These are phyloP conservation scores for Argentina anserina DNA, from an alignment of 306 rosid species.

Conservation along the genomic window DNA sequence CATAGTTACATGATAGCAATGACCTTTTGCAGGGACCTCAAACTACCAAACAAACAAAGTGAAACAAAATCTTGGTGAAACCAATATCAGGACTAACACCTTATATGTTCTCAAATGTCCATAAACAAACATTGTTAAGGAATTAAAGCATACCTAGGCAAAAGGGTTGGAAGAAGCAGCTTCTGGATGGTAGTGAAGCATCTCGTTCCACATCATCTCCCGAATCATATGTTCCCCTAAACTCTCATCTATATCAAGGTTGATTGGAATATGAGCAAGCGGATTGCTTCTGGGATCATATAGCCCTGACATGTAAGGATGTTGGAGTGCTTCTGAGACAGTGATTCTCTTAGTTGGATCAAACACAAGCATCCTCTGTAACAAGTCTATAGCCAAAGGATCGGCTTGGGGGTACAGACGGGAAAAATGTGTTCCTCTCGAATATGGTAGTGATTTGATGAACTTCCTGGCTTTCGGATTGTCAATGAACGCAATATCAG, in stretches of 20 bases:
- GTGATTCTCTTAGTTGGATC: conserved; percentile 83
- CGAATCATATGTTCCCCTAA: conserved; percentile 52
- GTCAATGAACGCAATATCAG: conserved; percentile 59
- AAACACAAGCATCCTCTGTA: conserved; percentile 76
- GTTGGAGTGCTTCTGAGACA: conserved; percentile 72
- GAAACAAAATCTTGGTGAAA: conserved; percentile 27
- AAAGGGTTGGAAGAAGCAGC: conserved; percentile 29
- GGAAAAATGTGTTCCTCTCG: conserved; percentile 54
- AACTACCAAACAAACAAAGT: conserved; percentile 9
- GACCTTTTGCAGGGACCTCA: conserved; percentile 15
- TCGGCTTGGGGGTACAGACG: conserved; percentile 67
- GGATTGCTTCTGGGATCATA: conserved; percentile 56
- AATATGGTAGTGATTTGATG: conserved; percentile 53
- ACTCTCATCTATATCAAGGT: conserved; percentile 63
- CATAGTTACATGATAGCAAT: conserved; percentile 34
- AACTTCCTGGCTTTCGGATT: conserved; percentile 55
- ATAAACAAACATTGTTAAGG: conserved; percentile 5
- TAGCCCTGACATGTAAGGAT: conserved; percentile 66
- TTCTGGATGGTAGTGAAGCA: conserved; percentile 74
- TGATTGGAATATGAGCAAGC: conserved; percentile 54
- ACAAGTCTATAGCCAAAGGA: conserved; percentile 72
- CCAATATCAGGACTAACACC: conserved; percentile 21
- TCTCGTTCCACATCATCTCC: conserved; percentile 87
- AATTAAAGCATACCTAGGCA: conserved; percentile 25
- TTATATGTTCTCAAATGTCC: conserved; percentile 22